These are phyloP conservation scores for Citropsis articulata DNA, from an alignment of 345 rosid species.

Conservation along the genomic window DNA sequence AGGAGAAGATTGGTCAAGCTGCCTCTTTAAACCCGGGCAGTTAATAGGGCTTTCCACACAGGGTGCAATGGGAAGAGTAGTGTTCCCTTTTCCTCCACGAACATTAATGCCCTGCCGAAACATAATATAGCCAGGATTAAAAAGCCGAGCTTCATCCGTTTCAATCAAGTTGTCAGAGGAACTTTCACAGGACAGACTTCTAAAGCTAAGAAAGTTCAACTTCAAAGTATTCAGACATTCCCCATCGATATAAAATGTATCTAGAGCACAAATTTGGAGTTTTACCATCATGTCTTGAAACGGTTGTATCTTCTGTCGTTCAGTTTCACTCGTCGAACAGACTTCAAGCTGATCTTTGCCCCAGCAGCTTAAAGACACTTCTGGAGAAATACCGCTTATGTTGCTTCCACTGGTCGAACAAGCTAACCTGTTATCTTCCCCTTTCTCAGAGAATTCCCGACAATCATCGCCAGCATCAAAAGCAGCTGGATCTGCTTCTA, in stretches of 20 bases:
- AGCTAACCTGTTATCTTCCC: background rate
- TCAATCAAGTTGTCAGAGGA: background rate
- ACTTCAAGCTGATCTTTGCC: no score
- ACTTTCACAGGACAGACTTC: slow-evolving; percentile 3
- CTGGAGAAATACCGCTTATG: background rate
- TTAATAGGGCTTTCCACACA: background rate
- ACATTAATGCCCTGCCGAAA: background rate
- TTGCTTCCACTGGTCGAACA: background rate
- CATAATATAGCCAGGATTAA: background rate
- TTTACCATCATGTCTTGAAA: no score
- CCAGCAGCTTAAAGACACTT: background rate
- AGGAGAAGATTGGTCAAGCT: slow-evolving; percentile 5
- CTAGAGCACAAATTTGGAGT: slow-evolving; percentile 6
- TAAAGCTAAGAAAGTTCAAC: background rate
- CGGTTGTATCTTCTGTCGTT: no score
- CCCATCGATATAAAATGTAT: background rate
- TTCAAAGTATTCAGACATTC: slow-evolving; percentile 8
- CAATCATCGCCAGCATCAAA: background rate
- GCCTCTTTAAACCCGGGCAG: slow-evolving; percentile 3
- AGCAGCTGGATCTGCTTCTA: background rate
- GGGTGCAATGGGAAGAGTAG: background rate
- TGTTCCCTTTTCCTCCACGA: background rate
- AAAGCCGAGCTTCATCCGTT: background rate
- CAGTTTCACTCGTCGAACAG: no score
- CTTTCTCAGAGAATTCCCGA: background rate